Conservation (phyloP, 2,329 filamentous ascomycete species). For the Lasiodiplodia citricola region DNA sequence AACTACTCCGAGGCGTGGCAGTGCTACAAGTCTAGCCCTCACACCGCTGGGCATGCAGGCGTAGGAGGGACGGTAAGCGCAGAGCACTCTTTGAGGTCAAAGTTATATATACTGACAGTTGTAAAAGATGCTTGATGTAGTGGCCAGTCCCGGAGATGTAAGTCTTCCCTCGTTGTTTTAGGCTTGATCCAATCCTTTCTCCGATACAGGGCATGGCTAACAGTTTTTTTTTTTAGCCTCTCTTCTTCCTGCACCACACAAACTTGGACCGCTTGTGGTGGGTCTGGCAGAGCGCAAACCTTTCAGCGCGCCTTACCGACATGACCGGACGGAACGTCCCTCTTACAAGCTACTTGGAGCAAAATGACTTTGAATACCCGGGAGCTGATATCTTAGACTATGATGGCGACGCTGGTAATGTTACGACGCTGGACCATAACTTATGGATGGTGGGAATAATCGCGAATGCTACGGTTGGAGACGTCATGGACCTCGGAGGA, state of each 20-base stretch:
- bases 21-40: slow-evolving; percentile 26
- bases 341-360: slow-evolving; percentile 1
- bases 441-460: slow-evolving; percentile 27
- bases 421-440: slow-evolving; percentile 28
- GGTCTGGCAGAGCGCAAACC: slow-evolving; percentile 51
- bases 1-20: slow-evolving; percentile 25
- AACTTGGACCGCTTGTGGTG: slow-evolving; percentile 51
- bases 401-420: slow-evolving; percentile 26
- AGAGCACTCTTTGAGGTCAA: neutral
- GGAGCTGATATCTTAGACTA: slow-evolving; percentile 23
- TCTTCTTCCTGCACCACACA: slow-evolving; percentile 52
- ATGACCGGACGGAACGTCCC: slow-evolving; percentile 26
- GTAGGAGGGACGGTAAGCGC: slow-evolving; percentile 20
- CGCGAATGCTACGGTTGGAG: slow-evolving; percentile 26
- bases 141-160: slow-evolving; percentile 27
- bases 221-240: neutral
- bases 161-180: neutral
- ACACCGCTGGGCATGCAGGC: slow-evolving; percentile 23
- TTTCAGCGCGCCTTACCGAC: slow-evolving; percentile 22
- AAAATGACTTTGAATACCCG: slow-evolving; percentile 20
- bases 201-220: neutral
- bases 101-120: neutral
- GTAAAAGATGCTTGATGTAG: slow-evolving; percentile 22
- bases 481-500: slow-evolving; percentile 27
- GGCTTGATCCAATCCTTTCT: too few relatives aligned